These are phyloP conservation scores for Penicillium bialowiezense DNA, from an alignment of 495 filamentous ascomycete genomes.

Conservation along the genomic window DNA sequence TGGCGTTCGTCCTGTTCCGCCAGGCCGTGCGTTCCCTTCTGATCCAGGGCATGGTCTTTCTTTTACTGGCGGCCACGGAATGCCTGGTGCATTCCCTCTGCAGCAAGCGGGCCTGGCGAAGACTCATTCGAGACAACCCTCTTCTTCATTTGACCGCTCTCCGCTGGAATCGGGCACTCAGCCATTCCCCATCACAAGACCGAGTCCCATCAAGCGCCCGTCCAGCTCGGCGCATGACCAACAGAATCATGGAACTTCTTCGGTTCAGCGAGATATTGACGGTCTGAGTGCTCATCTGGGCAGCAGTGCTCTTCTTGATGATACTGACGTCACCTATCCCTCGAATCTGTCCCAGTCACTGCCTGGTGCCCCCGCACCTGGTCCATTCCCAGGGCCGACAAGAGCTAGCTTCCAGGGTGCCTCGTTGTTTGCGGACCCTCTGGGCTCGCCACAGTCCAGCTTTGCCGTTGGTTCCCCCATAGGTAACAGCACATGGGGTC, in stretches of 20 bases:
- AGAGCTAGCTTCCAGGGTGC: conserved; percentile 47
- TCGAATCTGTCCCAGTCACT: conserved; percentile 41
- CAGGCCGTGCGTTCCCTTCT: conserved; percentile 62
- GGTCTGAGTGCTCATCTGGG: conserved; percentile 82
- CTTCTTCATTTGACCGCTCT: conserved; percentile 55
- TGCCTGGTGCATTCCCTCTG: conserved; percentile 30
- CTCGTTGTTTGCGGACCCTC: conserved; percentile 50
- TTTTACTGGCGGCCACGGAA: conserved; percentile 35
- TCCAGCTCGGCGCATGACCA: conserved; percentile 67
- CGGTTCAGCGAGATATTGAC: conserved; percentile 55
- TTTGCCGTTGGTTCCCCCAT: conserved; percentile 33
- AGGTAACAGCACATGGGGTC: conserved; percentile 38
- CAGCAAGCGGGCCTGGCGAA: conserved; percentile 40
- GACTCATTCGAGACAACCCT: conserved; percentile 59
- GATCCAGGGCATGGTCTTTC: conserved; percentile 41
- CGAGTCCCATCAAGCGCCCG: conserved; percentile 85
- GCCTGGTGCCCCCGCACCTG: conserved; percentile 33
- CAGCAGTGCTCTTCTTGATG: conserved; percentile 88
- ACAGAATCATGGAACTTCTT: conserved; percentile 39
- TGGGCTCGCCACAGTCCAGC: conserved; percentile 35
- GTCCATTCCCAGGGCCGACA: conserved; percentile 33
- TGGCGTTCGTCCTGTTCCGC: conserved; percentile 55
- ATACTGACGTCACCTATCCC: conserved; percentile 57
- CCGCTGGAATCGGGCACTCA: conserved; percentile 41
- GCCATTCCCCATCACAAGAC: conserved; percentile 68